Evolutionary conservation across 2,329 filamentous ascomycete genomes (phyloP).

Genomic region (Tolypocladium tropicale): DNA sequence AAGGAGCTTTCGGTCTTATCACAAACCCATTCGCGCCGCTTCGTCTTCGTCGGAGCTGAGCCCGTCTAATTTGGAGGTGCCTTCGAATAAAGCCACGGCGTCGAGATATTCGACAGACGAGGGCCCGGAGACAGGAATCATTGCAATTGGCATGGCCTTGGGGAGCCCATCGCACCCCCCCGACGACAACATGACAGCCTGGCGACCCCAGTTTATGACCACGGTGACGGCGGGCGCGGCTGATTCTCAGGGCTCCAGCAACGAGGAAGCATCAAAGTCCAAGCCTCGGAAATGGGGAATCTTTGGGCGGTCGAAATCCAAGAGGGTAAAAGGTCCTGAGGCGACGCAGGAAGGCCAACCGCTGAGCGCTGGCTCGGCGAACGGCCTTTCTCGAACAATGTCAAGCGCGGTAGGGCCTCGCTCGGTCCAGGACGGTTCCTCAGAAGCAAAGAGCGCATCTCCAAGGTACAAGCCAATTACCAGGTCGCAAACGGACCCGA

Average conservation of each 20-base stretch:
- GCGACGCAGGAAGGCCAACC: neutral
- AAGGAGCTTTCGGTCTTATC: conserved; percentile 26
- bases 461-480: neutral
- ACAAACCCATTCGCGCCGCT: conserved; percentile 29
- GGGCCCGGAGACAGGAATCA: conserved; percentile 13
- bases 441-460: neutral
- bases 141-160: conserved; percentile 61
- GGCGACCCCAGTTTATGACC: conserved; percentile 15
- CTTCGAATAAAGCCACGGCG: neutral
- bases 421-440: neutral
- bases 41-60: conserved; percentile 30
- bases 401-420: neutral
- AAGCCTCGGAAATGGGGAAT: conserved; percentile 49
- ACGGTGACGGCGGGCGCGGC: conserved; percentile 11
- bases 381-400: neutral
- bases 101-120: conserved; percentile 18
- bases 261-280: conserved; percentile 21
- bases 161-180: conserved; percentile 52
- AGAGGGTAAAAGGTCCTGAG: conserved; percentile 9
- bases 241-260: conserved; percentile 8
- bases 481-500: neutral
- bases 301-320: conserved; percentile 36
- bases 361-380: neutral
- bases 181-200: conserved; percentile 12
- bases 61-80: conserved; percentile 20